Evolutionary conservation across 2,329 filamentous ascomycete genomes (phyloP), one percentile per base, ranked within the genome.

Genomic region (Ambrosiella beaveri): DNA sequence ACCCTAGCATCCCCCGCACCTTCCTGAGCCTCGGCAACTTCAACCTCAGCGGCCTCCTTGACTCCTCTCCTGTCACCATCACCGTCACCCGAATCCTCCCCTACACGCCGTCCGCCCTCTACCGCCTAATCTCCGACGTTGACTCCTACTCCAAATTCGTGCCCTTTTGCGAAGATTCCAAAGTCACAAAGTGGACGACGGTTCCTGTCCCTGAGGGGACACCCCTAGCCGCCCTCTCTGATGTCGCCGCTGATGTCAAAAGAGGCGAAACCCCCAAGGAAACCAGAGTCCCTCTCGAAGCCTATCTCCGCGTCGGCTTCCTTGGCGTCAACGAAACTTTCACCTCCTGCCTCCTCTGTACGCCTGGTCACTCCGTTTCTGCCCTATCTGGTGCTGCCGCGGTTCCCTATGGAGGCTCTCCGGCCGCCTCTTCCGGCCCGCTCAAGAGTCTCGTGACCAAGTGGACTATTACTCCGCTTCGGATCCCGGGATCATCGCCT

Each of bases 61-160:
- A 66, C 61, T 63, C 69, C 68, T 5, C 86, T 90, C 59, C 59
- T 17, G 59, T 61, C 66, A 80, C 74, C 63, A 76, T 97, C 59
- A 80, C 78, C 56, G 89, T 88, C 9, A 76, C 77, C 17, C 85
- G 88, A 61, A 85, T 77, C 3, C 83, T 97, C 12, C 85, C 86
- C 12, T 94, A 94, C 74, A 72, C 82, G 0, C 74, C 81, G 38
- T 65, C 70, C 3, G 74, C 80, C 1, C 82, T 98, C 64, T 98
- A 93, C 79, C 75, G 76, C 63, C 78, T 96, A 57, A 90, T 98
- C 69, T 82, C 89, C 71, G 88, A 96, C 70, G 82, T 98, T 63
- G 80, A 88, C 69, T 81, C 81, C 62, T 98, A 98, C 78, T 74
- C 78, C 41, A 69, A 75, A 63, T 98, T 97, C 75, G 80, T 98